Percentiles rank a stretch among this genome's conserved stretches.
These are phyloP conservation scores for Umbilicaria muhlenbergii DNA, from an alignment of 495 filamentous ascomycete genomes.

Conservation along the genomic window DNA sequence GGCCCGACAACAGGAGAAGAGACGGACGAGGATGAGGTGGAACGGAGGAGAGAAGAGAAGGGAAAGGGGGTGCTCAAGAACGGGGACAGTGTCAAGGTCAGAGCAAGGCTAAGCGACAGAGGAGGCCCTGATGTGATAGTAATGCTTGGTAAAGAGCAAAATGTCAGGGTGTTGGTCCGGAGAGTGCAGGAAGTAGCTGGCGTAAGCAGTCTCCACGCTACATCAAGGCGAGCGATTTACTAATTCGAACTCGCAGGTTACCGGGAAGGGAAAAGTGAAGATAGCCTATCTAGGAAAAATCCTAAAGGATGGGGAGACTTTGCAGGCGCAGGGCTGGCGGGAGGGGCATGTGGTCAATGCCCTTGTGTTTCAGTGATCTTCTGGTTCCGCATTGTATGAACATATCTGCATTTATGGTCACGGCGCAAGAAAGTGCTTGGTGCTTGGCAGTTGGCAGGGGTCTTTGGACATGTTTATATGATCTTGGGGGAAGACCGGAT, in stretches of 20 bases:
- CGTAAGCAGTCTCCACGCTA: slow-evolving; percentile 30
- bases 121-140: slow-evolving; percentile 48
- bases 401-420: no score
- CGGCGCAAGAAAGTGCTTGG: no score
- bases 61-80: slow-evolving; percentile 31
- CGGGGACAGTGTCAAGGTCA: slow-evolving; percentile 38
- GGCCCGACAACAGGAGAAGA: slow-evolving; percentile 25
- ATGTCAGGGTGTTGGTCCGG: slow-evolving; percentile 42
- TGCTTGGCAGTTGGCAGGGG: no score
- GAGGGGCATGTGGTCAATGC: slow-evolving; percentile 67
- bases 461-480: no score
- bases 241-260: slow-evolving; percentile 23
- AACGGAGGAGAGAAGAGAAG: slow-evolving; percentile 52
- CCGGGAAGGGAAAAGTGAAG: slow-evolving; percentile 38
- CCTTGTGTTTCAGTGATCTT: slow-evolving; percentile 39
- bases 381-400: neutral
- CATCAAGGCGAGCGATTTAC: neutral
- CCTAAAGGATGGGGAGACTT: slow-evolving; percentile 46
- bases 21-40: slow-evolving; percentile 31
- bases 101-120: slow-evolving; percentile 54
- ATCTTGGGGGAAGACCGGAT: no score
- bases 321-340: slow-evolving; percentile 60
- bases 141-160: slow-evolving; percentile 41
- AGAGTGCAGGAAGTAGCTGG: slow-evolving; percentile 48
- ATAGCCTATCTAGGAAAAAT: slow-evolving; percentile 70